These are phyloP conservation scores for Leishmania gerbilli DNA, from an alignment of 208 protist genomes.

Conservation along the genomic window DNA sequence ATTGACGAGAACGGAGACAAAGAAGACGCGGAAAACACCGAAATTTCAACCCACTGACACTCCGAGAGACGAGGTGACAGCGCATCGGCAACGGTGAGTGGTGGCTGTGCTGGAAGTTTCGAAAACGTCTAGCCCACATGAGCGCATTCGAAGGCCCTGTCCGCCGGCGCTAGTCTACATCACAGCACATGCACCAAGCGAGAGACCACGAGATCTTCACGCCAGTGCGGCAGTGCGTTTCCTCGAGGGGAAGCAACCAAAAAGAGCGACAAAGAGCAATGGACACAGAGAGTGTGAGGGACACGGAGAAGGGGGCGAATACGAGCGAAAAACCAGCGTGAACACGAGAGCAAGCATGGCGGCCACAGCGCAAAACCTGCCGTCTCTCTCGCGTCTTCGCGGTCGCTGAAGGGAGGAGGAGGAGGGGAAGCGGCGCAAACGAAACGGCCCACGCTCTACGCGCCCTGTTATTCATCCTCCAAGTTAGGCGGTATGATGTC, in stretches of 20 bases:
- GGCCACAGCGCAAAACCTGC: not conserved
- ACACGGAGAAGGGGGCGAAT: not conserved
- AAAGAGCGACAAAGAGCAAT: not conserved
- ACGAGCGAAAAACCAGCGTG: not conserved
- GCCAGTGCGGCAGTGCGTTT: not conserved
- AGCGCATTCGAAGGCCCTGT: not conserved
- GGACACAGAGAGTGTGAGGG: not conserved
- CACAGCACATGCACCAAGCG: not conserved
- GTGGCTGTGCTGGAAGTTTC: not conserved
- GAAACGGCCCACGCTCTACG: not conserved
- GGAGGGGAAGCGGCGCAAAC: not conserved
- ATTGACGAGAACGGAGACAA: not conserved
- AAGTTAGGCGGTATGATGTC: constrained; percentile 17
- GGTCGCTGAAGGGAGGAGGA: not conserved
- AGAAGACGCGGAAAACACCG: too few relatives aligned
- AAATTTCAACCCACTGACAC: not conserved
- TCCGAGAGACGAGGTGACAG: not conserved
- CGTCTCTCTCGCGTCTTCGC: not conserved
- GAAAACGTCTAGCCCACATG: not conserved
- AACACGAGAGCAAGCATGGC: not conserved
- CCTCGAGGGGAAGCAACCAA: not conserved
- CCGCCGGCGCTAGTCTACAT: not conserved
- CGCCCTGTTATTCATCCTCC: constrained; percentile 11
- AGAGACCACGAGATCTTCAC: not conserved
- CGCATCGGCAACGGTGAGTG: not conserved